Conservation (phyloP, 2,329 filamentous ascomycete genomes). For the Myriosclerotinia scirpicola region DNA sequence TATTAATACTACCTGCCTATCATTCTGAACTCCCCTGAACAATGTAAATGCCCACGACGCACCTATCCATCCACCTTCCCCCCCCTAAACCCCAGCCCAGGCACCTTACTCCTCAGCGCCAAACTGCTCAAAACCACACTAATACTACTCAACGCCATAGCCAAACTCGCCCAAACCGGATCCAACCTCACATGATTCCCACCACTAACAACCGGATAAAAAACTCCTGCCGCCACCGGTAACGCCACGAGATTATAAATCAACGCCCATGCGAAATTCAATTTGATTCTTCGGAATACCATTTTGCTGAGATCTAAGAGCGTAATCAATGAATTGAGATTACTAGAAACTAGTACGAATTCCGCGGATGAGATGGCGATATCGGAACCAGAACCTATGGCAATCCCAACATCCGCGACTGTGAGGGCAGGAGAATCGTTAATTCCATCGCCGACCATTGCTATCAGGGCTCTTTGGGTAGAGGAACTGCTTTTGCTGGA, state of each 20-base stretch:
- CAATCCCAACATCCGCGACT: constrained; percentile 79
- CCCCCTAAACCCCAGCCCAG: constrained; percentile 42
- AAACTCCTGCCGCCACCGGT: constrained; percentile 64
- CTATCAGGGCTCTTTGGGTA: constrained; percentile 57
- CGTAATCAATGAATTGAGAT: constrained; percentile 58
- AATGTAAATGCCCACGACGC: too few relatives aligned
- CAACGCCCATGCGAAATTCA: constrained; percentile 68
- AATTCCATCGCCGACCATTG: constrained; percentile 84
- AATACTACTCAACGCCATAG: constrained; percentile 90
- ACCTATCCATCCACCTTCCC: background rate
- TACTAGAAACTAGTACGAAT: constrained; percentile 71
- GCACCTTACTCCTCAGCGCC: constrained; percentile 53
- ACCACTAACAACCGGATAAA: constrained; percentile 56
- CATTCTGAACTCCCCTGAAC: too few relatives aligned
- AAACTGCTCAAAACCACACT: constrained; percentile 85
- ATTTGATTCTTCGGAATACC: constrained; percentile 63
- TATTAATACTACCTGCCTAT: too few relatives aligned
- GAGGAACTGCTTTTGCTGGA: constrained; percentile 29
- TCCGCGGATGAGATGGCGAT: constrained; percentile 79
- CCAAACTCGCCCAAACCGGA: constrained; percentile 83
- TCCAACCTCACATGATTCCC: constrained; percentile 63
- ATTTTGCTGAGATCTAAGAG: constrained; percentile 58
- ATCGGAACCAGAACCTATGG: constrained; percentile 77
- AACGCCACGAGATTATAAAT: constrained; percentile 65
- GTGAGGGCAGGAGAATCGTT: constrained; percentile 82